These are phyloP conservation scores for Paraphaeosphaeria sporulosa DNA, from an alignment of 2,329 filamentous ascomycete genomes.

Conservation along the genomic window DNA sequence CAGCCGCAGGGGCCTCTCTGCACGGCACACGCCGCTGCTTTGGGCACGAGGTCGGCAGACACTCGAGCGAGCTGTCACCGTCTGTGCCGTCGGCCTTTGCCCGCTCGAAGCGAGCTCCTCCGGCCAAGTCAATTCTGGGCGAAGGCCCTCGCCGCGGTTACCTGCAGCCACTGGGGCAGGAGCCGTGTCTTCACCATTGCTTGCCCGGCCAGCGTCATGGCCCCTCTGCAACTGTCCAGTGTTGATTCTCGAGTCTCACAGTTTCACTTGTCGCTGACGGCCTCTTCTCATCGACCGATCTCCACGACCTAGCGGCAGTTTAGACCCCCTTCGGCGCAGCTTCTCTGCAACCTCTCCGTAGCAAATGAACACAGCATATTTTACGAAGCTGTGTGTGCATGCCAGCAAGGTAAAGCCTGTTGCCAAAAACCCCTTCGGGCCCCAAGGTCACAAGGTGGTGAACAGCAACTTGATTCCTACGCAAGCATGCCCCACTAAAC, in stretches of 20 bases:
- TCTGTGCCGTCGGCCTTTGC: not conserved
- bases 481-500: not conserved
- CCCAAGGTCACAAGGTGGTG: not conserved
- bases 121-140: not conserved
- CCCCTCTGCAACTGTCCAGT: not conserved
- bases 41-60: not conserved
- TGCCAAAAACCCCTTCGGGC: not conserved
- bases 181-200: not conserved
- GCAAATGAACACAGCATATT: not conserved
- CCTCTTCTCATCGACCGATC: slow-evolving; percentile 11
- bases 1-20: not conserved
- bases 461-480: not conserved
- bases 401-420: not conserved
- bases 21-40: not conserved
- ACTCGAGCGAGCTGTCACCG: not conserved
- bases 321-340: not conserved
- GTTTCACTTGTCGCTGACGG: slow-evolving; percentile 9
- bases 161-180: not conserved
- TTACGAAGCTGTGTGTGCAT: not conserved
- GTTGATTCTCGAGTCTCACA: slow-evolving; percentile 9
- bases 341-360: not conserved
- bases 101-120: too few species aligned
- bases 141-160: not conserved
- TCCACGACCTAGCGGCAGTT: not conserved
- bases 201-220: not conserved